Evolutionary conservation across 176 grass and related monocot genomes (phyloP).

Genomic region (Areca catechu): DNA sequence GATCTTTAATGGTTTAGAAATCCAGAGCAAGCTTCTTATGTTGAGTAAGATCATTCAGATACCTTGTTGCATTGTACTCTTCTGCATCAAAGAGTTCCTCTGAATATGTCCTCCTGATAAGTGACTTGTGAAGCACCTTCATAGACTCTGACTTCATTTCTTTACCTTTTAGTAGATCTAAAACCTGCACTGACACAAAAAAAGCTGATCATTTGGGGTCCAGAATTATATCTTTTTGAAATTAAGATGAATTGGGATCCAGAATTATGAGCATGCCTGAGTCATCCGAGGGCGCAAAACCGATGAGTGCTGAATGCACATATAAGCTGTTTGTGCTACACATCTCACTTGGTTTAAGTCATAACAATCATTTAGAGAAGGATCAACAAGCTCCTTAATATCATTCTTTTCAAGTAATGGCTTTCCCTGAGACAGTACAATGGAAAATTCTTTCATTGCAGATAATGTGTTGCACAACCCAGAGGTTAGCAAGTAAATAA

Average conservation of each 20-base stretch:
- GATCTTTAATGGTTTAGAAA: slow-evolving; percentile 1
- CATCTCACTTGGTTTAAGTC: slow-evolving; percentile 30
- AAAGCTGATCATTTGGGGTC: no score
- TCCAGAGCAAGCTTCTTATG: slow-evolving; percentile 47
- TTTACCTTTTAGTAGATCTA: slow-evolving; percentile 18
- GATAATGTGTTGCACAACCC: no score
- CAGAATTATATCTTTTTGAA: no score
- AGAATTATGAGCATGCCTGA: slow-evolving; percentile 22
- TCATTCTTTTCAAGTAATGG: slow-evolving; percentile 26
- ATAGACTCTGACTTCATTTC: not conserved
- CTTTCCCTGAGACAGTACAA: slow-evolving; percentile 25
- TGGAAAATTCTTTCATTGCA: no score
- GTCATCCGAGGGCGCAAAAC: slow-evolving; percentile 45
- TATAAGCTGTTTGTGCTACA: slow-evolving; percentile 22
- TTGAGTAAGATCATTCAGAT: slow-evolving; percentile 34
- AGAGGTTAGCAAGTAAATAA: no score
- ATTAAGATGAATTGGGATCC: no score
- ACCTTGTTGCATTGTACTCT: slow-evolving; percentile 21
- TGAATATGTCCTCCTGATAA: not conserved
- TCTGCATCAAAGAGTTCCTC: slow-evolving; percentile 17
- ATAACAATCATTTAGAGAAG: slow-evolving; percentile 39
- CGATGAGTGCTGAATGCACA: slow-evolving; percentile 45
- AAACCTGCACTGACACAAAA: slow-evolving; percentile 17
- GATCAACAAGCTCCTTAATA: slow-evolving; percentile 40
- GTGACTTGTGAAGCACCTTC: not conserved